These are phyloP conservation scores for Neoarthrinium moseri DNA, from an alignment of 2,329 filamentous ascomycete genomes.

Conservation along the genomic window DNA sequence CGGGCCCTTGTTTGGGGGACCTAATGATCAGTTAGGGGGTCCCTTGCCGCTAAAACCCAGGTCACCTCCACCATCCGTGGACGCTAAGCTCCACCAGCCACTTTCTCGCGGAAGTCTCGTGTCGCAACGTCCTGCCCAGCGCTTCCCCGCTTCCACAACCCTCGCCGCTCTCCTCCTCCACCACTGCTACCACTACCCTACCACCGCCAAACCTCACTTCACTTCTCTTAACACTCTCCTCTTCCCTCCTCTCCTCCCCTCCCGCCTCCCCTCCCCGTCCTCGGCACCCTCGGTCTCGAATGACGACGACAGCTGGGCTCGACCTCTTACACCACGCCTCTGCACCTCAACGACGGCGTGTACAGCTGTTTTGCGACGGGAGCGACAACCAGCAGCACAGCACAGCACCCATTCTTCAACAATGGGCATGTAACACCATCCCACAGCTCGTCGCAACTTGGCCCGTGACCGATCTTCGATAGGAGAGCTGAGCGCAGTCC, in stretches of 20 bases:
- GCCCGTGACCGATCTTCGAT: conserved; percentile 7
- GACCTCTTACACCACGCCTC: background rate
- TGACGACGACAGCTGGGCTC: conserved; percentile 5
- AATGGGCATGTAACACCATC: conserved; percentile 10
- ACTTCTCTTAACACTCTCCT: background rate
- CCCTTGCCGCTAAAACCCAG: conserved; percentile 17
- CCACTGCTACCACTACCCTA: conserved; percentile 3
- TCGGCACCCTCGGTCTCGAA: background rate
- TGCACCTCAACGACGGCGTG: conserved; percentile 1
- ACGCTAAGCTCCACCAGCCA: conserved; percentile 11
- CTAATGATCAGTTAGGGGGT: background rate
- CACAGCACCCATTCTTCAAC: no score
- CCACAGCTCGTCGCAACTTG: conserved; percentile 10
- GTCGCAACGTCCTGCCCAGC: conserved; percentile 20
- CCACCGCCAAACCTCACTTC: background rate
- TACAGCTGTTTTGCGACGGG: conserved; percentile 6
- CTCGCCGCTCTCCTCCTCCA: background rate
- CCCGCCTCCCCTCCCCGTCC: background rate
- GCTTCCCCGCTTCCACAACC: conserved; percentile 11
- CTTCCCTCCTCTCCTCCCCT: background rate
- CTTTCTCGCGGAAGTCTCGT: conserved; percentile 19
- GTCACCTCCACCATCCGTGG: conserved; percentile 19
- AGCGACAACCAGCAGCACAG: background rate
- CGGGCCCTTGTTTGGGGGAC: no score
- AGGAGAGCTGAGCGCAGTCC: background rate